These are phyloP conservation scores for Fusarium sp. DNA, from an alignment of 2,329 filamentous ascomycete species.

Conservation along the genomic window DNA sequence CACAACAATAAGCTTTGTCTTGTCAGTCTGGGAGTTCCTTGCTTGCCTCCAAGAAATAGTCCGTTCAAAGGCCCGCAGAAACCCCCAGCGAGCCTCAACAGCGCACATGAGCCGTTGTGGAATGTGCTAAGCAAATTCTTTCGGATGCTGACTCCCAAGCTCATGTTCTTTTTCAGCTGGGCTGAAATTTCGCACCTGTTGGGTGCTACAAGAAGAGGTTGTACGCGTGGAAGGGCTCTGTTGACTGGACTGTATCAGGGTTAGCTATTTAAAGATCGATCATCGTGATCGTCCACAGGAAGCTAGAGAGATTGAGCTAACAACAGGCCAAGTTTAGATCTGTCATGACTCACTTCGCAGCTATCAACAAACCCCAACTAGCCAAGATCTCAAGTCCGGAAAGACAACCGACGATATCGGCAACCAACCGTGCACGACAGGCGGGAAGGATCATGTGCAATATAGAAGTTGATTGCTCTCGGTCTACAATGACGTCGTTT, in stretches of 20 bases:
- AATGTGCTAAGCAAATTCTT: background rate
- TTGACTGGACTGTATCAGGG: background rate
- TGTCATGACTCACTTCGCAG: background rate
- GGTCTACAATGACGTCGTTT: conserved; percentile 18
- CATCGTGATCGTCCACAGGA: background rate
- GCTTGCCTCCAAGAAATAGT: background rate
- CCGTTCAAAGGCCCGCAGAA: background rate
- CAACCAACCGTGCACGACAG: background rate
- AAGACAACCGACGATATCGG: background rate
- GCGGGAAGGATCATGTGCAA: conserved; percentile 9
- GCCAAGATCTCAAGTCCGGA: background rate
- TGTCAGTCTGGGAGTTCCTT: background rate
- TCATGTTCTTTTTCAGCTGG: background rate
- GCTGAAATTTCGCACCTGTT: background rate
- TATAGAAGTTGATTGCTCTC: conserved; percentile 9
- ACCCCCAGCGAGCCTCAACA: background rate
- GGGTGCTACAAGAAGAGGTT: background rate
- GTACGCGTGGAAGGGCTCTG: background rate
- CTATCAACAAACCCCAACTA: background rate
- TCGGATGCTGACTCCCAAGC: background rate
- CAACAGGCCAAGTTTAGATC: background rate
- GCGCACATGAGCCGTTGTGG: background rate
- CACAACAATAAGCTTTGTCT: background rate
- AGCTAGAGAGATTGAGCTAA: background rate
- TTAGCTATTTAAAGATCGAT: background rate